Percentiles rank a stretch among this genome's conserved stretches.
phyloP scores from a whole-genome alignment of 2,329 filamentous ascomycete genomes.

The Fusarium sp. region DNA sequence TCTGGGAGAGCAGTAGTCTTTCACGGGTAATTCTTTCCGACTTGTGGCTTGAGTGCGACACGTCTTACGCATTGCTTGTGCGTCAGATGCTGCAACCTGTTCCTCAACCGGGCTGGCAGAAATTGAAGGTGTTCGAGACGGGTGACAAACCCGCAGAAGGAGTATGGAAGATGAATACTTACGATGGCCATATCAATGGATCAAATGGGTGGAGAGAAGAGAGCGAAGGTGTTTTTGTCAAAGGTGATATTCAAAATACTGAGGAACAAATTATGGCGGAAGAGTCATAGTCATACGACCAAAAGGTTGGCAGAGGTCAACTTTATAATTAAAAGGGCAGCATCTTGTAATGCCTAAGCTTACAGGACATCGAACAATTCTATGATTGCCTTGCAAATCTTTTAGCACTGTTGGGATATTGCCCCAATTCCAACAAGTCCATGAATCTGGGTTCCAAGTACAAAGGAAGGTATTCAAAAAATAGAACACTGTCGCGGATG shows the following conservation, averaged over 20 bases:
- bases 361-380: background rate
- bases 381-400: background rate
- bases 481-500: background rate
- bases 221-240: conserved; percentile 55
- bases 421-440: background rate
- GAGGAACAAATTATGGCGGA: background rate
- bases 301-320: background rate
- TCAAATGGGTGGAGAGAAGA: conserved; percentile 54
- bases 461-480: background rate
- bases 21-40: conserved; percentile 53
- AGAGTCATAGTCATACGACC: background rate
- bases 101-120: conserved; percentile 46
- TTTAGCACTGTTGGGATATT: background rate
- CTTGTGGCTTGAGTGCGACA: conserved; percentile 63
- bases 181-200: conserved; percentile 49
- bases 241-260: conserved; percentile 5
- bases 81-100: conserved; percentile 47
- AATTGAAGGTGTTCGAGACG: conserved; percentile 58
- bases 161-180: conserved; percentile 56
- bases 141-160: conserved; percentile 57
- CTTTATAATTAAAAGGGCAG: background rate
- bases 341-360: background rate
- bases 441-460: background rate
- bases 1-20: conserved; percentile 49
- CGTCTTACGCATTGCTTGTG: conserved; percentile 58